A percentile compares a stretch with the other conserved stretches of the same genome.
phyloP scores from a whole-genome alignment of 331 rosid genomes.

The Malus hybrid region DNA sequence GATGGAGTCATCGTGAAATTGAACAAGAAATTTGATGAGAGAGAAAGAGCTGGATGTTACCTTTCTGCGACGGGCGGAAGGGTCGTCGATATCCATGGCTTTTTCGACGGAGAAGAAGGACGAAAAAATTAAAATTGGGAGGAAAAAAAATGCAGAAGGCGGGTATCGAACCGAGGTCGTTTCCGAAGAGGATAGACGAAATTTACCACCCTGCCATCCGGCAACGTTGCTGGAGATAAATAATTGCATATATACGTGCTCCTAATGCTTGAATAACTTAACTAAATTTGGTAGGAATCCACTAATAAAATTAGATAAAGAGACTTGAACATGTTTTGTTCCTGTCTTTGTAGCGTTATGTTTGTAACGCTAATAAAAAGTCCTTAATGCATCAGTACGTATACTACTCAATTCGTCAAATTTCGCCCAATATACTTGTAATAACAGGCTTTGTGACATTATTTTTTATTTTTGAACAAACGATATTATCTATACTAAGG shows the following conservation, averaged over 20 bases:
- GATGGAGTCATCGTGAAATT: not conserved
- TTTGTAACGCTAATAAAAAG: too few relatives aligned
- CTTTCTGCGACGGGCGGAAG: constrained; percentile 39
- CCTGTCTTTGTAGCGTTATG: too few relatives aligned
- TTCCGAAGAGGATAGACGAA: not conserved
- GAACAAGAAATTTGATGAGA: not conserved
- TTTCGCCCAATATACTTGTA: too few relatives aligned
- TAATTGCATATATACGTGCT: too few relatives aligned
- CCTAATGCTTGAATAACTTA: too few relatives aligned
- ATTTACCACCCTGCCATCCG: not conserved
- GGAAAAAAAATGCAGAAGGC: accelerated
- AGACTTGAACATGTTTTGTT: too few relatives aligned
- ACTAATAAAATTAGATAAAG: too few relatives aligned
- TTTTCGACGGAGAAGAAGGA: constrained; percentile 9
- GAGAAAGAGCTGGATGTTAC: constrained; percentile 7
- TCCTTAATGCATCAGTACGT: too few relatives aligned
- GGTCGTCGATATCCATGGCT: constrained; percentile 6
- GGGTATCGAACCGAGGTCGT: constrained; percentile 31
- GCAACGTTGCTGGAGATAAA: accelerated
- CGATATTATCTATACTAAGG: accelerated
- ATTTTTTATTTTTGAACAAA: too few relatives aligned
- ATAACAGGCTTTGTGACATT: too few relatives aligned
- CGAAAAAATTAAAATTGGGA: not conserved
- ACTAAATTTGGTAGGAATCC: too few relatives aligned
- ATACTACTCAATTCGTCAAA: too few relatives aligned